Conservation (phyloP, 2,329 filamentous ascomycete species). For the Lecanosticta acicola region DNA sequence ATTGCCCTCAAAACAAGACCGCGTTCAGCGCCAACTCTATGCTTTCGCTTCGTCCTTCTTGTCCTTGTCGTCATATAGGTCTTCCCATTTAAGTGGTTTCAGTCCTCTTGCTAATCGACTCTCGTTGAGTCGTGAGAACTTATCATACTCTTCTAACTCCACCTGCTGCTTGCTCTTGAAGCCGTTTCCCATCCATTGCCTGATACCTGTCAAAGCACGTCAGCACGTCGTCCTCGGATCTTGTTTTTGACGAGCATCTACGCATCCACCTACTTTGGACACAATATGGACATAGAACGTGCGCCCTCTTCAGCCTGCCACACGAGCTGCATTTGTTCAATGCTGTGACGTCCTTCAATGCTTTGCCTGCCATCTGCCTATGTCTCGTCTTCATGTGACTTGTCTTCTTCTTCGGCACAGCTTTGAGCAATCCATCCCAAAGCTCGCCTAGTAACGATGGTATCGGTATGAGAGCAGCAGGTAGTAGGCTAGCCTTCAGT, state of each 20-base stretch:
- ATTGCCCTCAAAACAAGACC: neutral
- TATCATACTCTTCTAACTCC: conserved; percentile 17
- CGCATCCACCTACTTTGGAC: conserved; percentile 62
- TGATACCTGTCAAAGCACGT: conserved; percentile 31
- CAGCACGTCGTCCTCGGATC: conserved; percentile 1
- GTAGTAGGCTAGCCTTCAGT: conserved; percentile 32
- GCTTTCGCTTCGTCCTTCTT: conserved; percentile 10
- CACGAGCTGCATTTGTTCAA: conserved; percentile 87
- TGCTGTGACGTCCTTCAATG: conserved; percentile 78
- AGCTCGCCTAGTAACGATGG: conserved; percentile 70
- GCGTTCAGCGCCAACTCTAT: conserved; percentile 1
- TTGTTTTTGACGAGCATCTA: neutral
- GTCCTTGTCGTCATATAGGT: conserved; percentile 22
- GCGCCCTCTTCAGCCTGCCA: conserved; percentile 79
- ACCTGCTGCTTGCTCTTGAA: conserved; percentile 29
- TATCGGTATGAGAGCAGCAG: conserved; percentile 58
- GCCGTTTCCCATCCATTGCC: conserved; percentile 33
- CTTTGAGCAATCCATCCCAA: conserved; percentile 87
- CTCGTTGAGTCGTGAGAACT: conserved; percentile 24
- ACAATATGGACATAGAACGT: conserved; percentile 82
- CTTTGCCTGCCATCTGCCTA: conserved; percentile 93
- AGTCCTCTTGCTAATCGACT: conserved; percentile 21
- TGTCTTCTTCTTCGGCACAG: conserved; percentile 98
- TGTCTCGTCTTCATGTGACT: conserved; percentile 93
- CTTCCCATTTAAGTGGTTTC: conserved; percentile 20